phyloP scores from a whole-genome alignment of 2,329 filamentous ascomycete genomes.

The Aphanocladium album region DNA sequence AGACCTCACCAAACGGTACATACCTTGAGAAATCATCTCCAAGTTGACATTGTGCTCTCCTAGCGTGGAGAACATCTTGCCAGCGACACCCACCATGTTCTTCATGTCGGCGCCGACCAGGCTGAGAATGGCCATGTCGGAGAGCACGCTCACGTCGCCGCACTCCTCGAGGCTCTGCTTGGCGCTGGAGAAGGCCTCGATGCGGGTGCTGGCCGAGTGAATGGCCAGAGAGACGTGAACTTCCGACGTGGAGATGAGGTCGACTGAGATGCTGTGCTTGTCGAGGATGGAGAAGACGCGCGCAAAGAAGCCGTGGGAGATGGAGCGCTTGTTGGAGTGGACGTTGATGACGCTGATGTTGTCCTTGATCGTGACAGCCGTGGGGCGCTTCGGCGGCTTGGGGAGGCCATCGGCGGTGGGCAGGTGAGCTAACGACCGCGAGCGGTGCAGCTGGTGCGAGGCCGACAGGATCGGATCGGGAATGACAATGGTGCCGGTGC shows the following conservation, averaged over 20 bases:
- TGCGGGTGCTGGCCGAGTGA: constrained; percentile 66
- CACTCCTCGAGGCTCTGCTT: constrained; percentile 71
- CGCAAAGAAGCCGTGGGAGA: constrained; percentile 93
- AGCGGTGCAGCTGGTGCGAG: constrained; percentile 54
- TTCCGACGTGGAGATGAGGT: constrained; percentile 93
- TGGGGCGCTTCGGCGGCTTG: constrained; percentile 67
- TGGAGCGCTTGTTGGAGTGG: constrained; percentile 93
- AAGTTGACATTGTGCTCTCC: constrained; percentile 94
- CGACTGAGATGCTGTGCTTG: constrained; percentile 80
- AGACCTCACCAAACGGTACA: constrained; percentile 19
- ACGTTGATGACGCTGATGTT: constrained; percentile 97
- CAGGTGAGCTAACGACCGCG: constrained; percentile 20
- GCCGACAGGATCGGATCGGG: constrained; percentile 61
- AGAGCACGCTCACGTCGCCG: constrained; percentile 84
- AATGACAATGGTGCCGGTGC: constrained; percentile 74
- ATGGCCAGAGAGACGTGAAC: constrained; percentile 97
- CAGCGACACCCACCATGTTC: constrained; percentile 92
- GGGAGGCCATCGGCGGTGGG: constrained; percentile 28
- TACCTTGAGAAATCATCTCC: constrained; percentile 99
- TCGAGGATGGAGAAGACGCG: constrained; percentile 90
- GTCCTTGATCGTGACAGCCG: constrained; percentile 94
- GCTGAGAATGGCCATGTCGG: constrained; percentile 92
- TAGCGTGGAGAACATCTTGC: constrained; percentile 89
- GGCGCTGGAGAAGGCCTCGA: constrained; percentile 60
- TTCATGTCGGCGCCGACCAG: constrained; percentile 95